Evolutionary conservation across 2,329 filamentous ascomycete species (phyloP).

Genomic region (Fusarium algeriense): DNA sequence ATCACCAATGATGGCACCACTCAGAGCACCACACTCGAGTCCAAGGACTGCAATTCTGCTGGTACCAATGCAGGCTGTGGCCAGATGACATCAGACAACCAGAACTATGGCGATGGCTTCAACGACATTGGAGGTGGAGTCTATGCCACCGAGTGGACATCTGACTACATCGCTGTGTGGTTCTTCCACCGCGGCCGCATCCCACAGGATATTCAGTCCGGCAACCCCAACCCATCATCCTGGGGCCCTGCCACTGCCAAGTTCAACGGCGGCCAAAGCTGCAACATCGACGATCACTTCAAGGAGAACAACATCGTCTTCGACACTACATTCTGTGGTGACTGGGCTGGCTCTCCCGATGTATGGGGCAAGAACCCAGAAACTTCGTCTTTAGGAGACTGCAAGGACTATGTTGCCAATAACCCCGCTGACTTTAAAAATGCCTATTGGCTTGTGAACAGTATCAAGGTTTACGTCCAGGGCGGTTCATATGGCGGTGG

Average conservation of each 20-base stretch:
- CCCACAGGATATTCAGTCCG: constrained; percentile 71
- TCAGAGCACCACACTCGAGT: constrained; percentile 59
- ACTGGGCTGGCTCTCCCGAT: constrained; percentile 76
- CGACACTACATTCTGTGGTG: constrained; percentile 87
- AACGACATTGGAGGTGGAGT: constrained; percentile 77
- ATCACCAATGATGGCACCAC: constrained; percentile 64
- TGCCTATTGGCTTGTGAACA: constrained; percentile 83
- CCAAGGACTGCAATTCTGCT: constrained; percentile 68
- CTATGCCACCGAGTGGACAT: constrained; percentile 83
- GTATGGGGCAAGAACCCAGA: constrained; percentile 71
- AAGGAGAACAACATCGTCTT: constrained; percentile 80
- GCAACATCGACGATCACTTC: constrained; percentile 79
- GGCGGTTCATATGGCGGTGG: constrained; percentile 7
- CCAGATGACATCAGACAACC: constrained; percentile 62
- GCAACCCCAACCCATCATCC: constrained; percentile 71
- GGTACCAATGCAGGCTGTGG: constrained; percentile 70
- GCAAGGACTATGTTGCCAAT: constrained; percentile 76
- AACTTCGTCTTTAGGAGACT: constrained; percentile 74
- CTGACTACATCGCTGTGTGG: constrained; percentile 78
- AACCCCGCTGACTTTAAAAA: constrained; percentile 78
- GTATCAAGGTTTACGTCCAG: constrained; percentile 70
- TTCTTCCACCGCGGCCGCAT: constrained; percentile 79
- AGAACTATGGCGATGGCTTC: constrained; percentile 76
- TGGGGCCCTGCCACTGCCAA: constrained; percentile 78
- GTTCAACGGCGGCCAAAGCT: constrained; percentile 75